These are phyloP conservation scores for Colletotrichum chrysophilum DNA, from an alignment of 2,329 filamentous ascomycete genomes.

Conservation along the genomic window DNA sequence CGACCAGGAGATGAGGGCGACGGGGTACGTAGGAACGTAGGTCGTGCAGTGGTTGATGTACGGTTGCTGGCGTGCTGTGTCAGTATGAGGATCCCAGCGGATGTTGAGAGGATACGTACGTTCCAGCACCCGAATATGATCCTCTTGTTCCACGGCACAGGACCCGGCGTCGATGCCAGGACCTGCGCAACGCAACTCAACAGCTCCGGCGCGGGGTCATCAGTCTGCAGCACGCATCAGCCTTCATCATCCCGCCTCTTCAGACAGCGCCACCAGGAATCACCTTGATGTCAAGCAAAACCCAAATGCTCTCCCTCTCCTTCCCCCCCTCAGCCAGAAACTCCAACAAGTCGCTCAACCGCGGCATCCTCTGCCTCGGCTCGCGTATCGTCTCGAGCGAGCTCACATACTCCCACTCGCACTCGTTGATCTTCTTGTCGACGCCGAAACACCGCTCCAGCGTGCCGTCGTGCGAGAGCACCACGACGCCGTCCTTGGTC, in stretches of 20 bases:
- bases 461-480: conserved; percentile 81
- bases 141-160: conserved; percentile 71
- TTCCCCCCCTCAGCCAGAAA: conserved; percentile 70
- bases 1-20: conserved; percentile 73
- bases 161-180: conserved; percentile 56
- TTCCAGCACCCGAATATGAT: conserved; percentile 86
- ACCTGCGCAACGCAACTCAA: conserved; percentile 71
- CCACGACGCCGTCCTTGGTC: conserved; percentile 81
- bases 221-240: conserved; percentile 51
- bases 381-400: conserved; percentile 69
- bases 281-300: conserved; percentile 89
- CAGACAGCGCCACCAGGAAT: not conserved
- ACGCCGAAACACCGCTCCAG: conserved; percentile 83
- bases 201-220: conserved; percentile 74
- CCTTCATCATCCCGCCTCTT: not conserved
- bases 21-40: conserved; percentile 66
- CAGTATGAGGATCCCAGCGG: not conserved
- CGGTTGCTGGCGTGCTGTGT: conserved; percentile 34
- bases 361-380: conserved; percentile 75
- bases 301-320: conserved; percentile 74
- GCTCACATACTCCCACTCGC: conserved; percentile 76
- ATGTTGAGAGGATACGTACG: conserved; percentile 41
- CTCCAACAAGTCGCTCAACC: conserved; percentile 74
- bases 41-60: conserved; percentile 69
- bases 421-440: conserved; percentile 75